Conservation (phyloP, 208 protist species). For the Trypanosoma melophagium region DNA sequence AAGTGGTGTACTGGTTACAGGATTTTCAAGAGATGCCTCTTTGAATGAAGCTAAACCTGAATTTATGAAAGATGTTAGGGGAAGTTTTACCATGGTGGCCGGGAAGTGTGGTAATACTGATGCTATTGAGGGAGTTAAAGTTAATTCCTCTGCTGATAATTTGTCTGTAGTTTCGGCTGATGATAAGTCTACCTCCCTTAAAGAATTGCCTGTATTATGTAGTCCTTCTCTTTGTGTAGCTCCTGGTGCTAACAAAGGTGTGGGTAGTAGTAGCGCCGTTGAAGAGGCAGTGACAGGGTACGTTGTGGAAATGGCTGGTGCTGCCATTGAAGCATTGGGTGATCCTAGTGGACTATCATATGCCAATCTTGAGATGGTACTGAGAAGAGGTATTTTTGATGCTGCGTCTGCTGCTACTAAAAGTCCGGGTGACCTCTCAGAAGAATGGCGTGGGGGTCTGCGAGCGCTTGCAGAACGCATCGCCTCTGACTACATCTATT, state of each 20-base stretch:
- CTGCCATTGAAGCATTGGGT: constrained; percentile 4
- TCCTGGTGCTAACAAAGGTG: not conserved
- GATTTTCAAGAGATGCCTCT: no score
- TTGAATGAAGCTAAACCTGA: no score
- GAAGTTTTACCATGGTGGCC: no score
- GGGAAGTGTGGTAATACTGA: no score
- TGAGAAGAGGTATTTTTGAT: constrained; percentile 8
- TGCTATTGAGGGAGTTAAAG: no score
- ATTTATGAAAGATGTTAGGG: no score
- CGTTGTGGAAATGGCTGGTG: constrained; percentile 21
- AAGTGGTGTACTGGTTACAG: no score
- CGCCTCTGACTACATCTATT: constrained; percentile 32
- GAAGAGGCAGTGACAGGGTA: constrained; percentile 20
- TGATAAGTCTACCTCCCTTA: not conserved
- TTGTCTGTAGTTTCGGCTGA: not conserved
- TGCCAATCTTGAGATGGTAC: constrained; percentile 9
- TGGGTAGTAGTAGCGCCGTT: constrained; percentile 1
- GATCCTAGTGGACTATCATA: constrained; percentile 6
- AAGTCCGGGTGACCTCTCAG: constrained; percentile 22
- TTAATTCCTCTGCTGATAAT: no score
- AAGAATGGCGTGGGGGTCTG: constrained; percentile 45
- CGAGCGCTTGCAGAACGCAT: constrained; percentile 56
- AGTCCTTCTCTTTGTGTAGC: not conserved
- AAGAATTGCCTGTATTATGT: not conserved
- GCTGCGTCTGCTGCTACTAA: not conserved